Base-by-base conservation (phyloP, 768 basidiomycete genomes). In the Boletus tylopilopsis region DNA sequence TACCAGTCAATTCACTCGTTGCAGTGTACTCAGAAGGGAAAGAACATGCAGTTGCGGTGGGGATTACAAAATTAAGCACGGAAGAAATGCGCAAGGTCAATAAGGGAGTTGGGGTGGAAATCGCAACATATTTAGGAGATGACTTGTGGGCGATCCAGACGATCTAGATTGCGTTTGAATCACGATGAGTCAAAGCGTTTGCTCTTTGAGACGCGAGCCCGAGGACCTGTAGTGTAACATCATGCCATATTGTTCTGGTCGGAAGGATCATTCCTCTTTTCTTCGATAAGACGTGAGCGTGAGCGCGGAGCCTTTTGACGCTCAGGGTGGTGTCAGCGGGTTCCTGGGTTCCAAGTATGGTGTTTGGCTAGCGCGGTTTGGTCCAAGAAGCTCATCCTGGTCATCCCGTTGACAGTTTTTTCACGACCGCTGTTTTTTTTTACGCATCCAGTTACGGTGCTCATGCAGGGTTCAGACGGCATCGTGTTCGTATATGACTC, bases 11-110 rank as follows among this genome's bases (percentile, higher is more conserved):
- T n/a, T 73, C 80, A 1, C 76, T 88, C 6, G 94, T 99, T n/a
- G 91, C 90, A 3, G 84, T 99, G 43, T 78, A 86, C 58, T 92
- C 94, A n/a, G 94, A 97, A 69, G 95, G 95, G 10, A 98, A 98
- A 70, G 89, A 93, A 57, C 83, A 91, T 57, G 86, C 94, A 1
- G 84, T 89, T 29, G 95, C 85, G 0, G 78, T 98, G 46, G 95
- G 95, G 9, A 68, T 92, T 47, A 84, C 85, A 47, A 87, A 87
- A 66, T 70, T 94, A 53, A 72, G 79, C 38, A 91, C 90, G 35
- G 93, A 94, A 64, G 93, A 97, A 38, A 96, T 99, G 67, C 82
- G 84, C 69, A 78, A 73, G 63, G 73, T 94, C 40, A 97, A 95
- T 64, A 97, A 96, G 69, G 91, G 83, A 34, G 77, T 94, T 32